Evolutionary conservation across 805 yeast genomes (phyloP).

Genomic region (Sugiyamaella valdiviana): DNA sequence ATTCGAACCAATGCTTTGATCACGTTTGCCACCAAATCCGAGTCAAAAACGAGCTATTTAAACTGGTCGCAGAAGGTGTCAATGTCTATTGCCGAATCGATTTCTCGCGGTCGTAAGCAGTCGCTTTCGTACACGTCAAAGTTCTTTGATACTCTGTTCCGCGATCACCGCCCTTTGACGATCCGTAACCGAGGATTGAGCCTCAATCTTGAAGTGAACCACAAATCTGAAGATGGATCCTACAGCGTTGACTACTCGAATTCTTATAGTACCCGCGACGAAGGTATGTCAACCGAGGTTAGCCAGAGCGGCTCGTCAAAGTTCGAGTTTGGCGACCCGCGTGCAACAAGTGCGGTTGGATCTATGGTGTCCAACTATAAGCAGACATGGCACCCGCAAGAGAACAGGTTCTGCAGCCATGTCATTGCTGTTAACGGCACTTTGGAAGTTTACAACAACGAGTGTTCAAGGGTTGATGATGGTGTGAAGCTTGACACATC

Average conservation of each 20-base stretch:
- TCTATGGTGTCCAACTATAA: constrained; percentile 3
- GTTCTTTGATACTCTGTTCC: neutral
- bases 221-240: neutral
- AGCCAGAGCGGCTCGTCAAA: constrained; percentile 7
- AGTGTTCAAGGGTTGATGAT: too few relatives aligned
- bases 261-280: neutral
- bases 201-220: neutral
- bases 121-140: neutral
- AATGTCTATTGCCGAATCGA: constrained; percentile 1
- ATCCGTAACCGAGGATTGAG: neutral
- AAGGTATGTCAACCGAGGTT: neutral
- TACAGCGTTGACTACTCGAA: neutral
- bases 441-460: neutral
- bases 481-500: too few relatives aligned
- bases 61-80: constrained; percentile 1
- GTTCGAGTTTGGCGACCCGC: neutral
- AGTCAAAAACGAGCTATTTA: neutral
- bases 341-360: constrained; percentile 1
- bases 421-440: constrained; percentile 1
- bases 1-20: neutral
- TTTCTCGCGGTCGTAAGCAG: constrained; percentile 4
- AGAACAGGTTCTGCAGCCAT: neutral
- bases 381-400: neutral
- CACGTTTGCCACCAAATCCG: neutral
- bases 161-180: neutral